These are phyloP conservation scores for Hagleromyces aurorensis DNA, from an alignment of 805 yeast species.

Conservation along the genomic window DNA sequence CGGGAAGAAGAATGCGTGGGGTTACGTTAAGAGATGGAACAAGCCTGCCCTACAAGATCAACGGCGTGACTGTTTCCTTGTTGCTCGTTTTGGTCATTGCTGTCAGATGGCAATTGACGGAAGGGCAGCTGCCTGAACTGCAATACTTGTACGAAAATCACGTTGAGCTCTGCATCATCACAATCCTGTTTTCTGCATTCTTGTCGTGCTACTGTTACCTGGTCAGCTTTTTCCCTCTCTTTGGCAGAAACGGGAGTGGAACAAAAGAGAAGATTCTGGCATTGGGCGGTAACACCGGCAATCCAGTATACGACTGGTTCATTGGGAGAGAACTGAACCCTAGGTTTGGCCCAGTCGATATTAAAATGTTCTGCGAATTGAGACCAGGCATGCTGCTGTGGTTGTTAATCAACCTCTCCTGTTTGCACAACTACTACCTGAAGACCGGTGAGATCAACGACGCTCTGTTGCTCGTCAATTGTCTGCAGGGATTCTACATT, in stretches of 20 bases:
- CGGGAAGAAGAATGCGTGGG: conserved; percentile 61
- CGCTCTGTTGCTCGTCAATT: conserved; percentile 60
- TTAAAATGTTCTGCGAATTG: conserved; percentile 86
- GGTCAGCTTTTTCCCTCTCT: conserved; percentile 56
- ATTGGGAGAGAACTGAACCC: conserved; percentile 96
- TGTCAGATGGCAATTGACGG: conserved; percentile 45
- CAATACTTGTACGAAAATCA: conserved; percentile 65
- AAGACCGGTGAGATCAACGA: conserved; percentile 52
- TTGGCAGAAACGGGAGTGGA: conserved; percentile 41
- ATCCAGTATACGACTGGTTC: conserved; percentile 80
- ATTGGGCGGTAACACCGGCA: conserved; percentile 78
- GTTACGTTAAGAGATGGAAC: conserved; percentile 70
- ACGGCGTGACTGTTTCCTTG: conserved; percentile 57
- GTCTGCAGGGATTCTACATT: conserved; percentile 72
- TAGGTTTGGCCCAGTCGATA: conserved; percentile 74
- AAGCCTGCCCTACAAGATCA: conserved; percentile 63
- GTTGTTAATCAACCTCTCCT: conserved; percentile 68
- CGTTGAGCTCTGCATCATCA: conserved; percentile 52
- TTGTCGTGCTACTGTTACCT: conserved; percentile 61
- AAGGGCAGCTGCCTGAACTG: conserved; percentile 67
- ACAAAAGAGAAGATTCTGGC: conserved; percentile 70
- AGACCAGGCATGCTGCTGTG: conserved; percentile 91
- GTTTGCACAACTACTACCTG: conserved; percentile 74
- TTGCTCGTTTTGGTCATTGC: conserved; percentile 35
- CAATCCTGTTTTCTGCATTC: conserved; percentile 55